Evolutionary conservation across 2,329 filamentous ascomycete species (phyloP).

Genomic region (Tothia fuscella): DNA sequence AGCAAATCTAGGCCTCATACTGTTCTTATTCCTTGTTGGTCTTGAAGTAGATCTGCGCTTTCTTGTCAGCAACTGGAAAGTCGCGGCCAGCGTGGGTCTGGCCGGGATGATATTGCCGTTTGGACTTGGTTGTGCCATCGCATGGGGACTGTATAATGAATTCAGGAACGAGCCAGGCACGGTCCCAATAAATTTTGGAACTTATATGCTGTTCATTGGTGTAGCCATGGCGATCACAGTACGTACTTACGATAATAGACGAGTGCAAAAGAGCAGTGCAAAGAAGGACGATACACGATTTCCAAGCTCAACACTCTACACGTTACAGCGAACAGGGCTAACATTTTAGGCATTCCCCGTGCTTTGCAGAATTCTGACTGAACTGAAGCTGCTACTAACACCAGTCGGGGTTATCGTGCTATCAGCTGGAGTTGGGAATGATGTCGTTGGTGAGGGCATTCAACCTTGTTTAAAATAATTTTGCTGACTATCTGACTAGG

Average conservation of each 20-base stretch:
- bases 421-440: constrained; percentile 85
- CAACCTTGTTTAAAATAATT: not conserved
- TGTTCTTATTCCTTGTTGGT: constrained; percentile 81
- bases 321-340: constrained; percentile 18
- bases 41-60: constrained; percentile 75
- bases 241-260: too few relatives aligned
- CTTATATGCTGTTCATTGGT: constrained; percentile 70
- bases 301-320: not conserved
- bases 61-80: constrained; percentile 66
- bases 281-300: constrained; percentile 36
- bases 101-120: constrained; percentile 76
- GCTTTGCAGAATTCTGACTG: constrained; percentile 83
- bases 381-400: constrained; percentile 73
- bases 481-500: constrained; percentile 24
- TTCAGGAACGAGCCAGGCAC: constrained; percentile 49
- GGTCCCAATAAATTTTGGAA: constrained; percentile 47
- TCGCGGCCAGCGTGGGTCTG: constrained; percentile 65
- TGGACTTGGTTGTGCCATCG: constrained; percentile 66
- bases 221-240: constrained; percentile 92
- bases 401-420: constrained; percentile 79
- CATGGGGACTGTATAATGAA: constrained; percentile 67
- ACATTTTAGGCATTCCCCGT: constrained; percentile 82
- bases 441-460: constrained; percentile 52
- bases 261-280: too few relatives aligned
- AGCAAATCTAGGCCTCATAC: constrained; percentile 70